Base-by-base conservation (phyloP, 1,284 basidiomycete genomes). In the Trichosporon ovoides region DNA sequence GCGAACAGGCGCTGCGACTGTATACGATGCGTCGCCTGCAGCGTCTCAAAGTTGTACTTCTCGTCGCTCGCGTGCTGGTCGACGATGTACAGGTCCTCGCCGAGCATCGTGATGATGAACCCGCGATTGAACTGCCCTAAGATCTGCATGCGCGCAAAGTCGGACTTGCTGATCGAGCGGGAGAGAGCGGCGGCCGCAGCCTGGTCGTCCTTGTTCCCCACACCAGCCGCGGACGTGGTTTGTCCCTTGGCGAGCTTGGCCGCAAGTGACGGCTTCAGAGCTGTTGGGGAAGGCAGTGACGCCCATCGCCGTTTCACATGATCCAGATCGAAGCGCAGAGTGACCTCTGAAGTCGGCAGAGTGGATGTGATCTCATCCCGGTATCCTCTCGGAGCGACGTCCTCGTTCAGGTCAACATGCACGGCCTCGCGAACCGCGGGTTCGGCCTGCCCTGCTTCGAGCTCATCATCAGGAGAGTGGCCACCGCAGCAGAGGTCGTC, bases 51-150 rank as follows among this genome's bases (percentile, higher is more conserved):
- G 57, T 63, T 98, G 79, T 88, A 98, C 80, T 98, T 98, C 77
- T 98, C 96, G 75, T 99, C 95, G 16, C 79, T 79, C 2, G 82
- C 82, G 70, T 83, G 79, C 68, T 80, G 79, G 59, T 77, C 76
- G 20, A 98, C 83, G 65, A 98, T 94, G 77, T 98, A 97, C 49
- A 98, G 79, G 68, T 96, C 92, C 68, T 95, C 91, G 73, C 84
- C 80, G 59, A 89, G 81, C 2, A 92, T 84, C 1, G 85, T 85
- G 59, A 98, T 84, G 75, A 99, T 94, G 75, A 99, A 98, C 0
- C 94, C 95, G 38, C 89, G 83, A 68, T 99, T 98, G 77, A 97
- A 99, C 76, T 98, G 96, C 0, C 96, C 96, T 28, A 96, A 66
- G 16, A 97, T 79, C 0, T 87, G 79, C 95, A 99, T 98, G 11